Conservation (phyloP, 2,329 filamentous ascomycete species). For the Aspergillus japonicus region DNA sequence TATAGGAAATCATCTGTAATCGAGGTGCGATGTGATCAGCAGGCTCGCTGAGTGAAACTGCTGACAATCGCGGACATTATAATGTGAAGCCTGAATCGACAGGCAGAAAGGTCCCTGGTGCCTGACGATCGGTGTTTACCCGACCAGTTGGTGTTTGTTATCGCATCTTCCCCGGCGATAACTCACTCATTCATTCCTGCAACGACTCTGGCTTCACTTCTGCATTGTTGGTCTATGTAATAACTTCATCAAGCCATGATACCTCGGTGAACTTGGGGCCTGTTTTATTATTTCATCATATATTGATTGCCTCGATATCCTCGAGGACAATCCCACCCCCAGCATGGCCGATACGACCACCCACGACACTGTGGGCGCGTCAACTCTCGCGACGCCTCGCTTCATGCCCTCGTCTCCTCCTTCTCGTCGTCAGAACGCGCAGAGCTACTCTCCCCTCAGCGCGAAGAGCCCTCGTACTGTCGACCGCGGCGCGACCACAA, state of each 20-base stretch:
- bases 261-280: not conserved
- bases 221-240: too few species aligned
- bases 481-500: not conserved
- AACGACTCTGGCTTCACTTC: too few species aligned
- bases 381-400: conserved; percentile 37
- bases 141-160: not conserved
- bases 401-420: conserved; percentile 41
- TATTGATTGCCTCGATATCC: not conserved
- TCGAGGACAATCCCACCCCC: conserved; percentile 1
- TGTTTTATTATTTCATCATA: not conserved
- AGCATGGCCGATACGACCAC: conserved; percentile 41
- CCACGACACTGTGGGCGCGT: conserved; percentile 45
- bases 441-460: conserved; percentile 22
- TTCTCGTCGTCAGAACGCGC: conserved; percentile 16
- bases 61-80: too few species aligned
- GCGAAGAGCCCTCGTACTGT: conserved; percentile 22
- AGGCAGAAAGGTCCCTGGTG: not conserved
- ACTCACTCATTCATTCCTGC: not conserved
- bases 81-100: not conserved
- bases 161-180: not conserved
- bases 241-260: not conserved
- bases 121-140: not conserved
- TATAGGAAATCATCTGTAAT: not conserved
- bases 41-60: too few species aligned
- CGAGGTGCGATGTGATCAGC: not conserved